Conservation (phyloP, 345 rosid species). For the Lenwebbia sp. region DNA sequence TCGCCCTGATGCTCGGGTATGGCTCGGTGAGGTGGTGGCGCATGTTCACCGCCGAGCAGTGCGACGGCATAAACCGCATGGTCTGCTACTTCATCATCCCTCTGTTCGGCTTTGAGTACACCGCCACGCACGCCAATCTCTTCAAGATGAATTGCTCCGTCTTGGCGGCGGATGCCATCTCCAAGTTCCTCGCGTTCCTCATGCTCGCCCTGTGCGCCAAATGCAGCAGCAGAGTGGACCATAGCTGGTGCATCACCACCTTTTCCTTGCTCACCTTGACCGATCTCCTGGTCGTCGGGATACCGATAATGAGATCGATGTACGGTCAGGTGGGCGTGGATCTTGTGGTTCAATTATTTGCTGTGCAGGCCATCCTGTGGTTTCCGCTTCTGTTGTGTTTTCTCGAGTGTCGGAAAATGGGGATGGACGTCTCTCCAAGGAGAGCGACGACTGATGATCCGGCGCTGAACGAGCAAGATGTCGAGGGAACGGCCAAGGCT, state of each 20-base stretch:
- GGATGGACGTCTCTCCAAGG: background rate
- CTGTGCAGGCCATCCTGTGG: slow-evolving; percentile 69
- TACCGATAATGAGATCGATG: slow-evolving; percentile 63
- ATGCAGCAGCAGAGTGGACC: slow-evolving; percentile 56
- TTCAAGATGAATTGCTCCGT: slow-evolving; percentile 62
- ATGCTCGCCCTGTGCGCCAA: slow-evolving; percentile 56
- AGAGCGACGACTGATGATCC: too few species aligned
- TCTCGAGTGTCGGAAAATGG: slow-evolving; percentile 42
- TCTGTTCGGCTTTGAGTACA: slow-evolving; percentile 65
- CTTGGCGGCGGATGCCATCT: slow-evolving; percentile 52
- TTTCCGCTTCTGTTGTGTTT: slow-evolving; percentile 55
- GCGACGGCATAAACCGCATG: slow-evolving; percentile 66
- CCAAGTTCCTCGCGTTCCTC: slow-evolving; percentile 47
- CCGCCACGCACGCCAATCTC: slow-evolving; percentile 58
- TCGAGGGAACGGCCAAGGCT: slow-evolving; percentile 11
- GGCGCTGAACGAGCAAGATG: slow-evolving; percentile 3
- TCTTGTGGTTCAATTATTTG: slow-evolving; percentile 65
- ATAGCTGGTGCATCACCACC: slow-evolving; percentile 72
- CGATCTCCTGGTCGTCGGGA: slow-evolving; percentile 63
- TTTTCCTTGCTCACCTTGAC: slow-evolving; percentile 63
- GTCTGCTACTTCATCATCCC: slow-evolving; percentile 85
- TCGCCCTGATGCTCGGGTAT: slow-evolving; percentile 66
- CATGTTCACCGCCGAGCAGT: slow-evolving; percentile 58
- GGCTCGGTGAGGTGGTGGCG: slow-evolving; percentile 92
- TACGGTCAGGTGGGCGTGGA: slow-evolving; percentile 62